Evolutionary conservation across 768 basidiomycete species (phyloP), one percentile per base, ranked within the genome.

Genomic region (Macrolepiota albuminosa): DNA sequence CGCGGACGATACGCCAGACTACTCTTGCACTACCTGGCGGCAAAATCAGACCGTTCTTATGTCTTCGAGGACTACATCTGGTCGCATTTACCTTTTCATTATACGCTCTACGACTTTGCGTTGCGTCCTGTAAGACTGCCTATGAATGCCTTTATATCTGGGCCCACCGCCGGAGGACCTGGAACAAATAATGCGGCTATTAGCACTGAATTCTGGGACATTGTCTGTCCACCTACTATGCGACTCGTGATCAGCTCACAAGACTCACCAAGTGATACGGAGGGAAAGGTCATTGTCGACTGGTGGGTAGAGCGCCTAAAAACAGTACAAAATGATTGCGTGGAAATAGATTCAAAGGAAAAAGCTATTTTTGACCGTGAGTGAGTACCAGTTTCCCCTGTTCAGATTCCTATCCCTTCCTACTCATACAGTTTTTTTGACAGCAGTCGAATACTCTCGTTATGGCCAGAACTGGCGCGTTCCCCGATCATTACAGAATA

Each of bases 21-120:
- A 18, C 61, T 86, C 36, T 75, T 81, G 68, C 79, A 80, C 31
- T 79, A 84, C 64, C 68, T 86, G 16, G 83, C 85, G 0, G 76
- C 81, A 50, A 66, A 69, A 40, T 67, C 81, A 11, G 78, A 82
- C 60, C 71, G 84, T 14, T 80, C 82, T 1, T 86, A 79, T 58
- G 84, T 87, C 1, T 88, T 87, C 58, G 82, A 85, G 59, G 84
- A 85, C 65, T 85, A 84, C 59, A 76, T 75, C 39, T 86, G 84
- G 84, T 84, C 85, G 0, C 81, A 79, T 51, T 62, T 73, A 0
- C 80, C 84, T 3, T 68, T 83, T 34, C 79, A 80, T 3, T 85
- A 82, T 68, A 81, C 82, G 2, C 54, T 84, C 0, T 83, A 85
- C 61, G 82, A 81, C 61, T 77, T 82, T 57, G 73, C 80, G 0